Percentiles rank a stretch among this genome's conserved stretches.
phyloP scores from a whole-genome alignment of 805 yeast genomes.

The Starmera dryadoides region DNA sequence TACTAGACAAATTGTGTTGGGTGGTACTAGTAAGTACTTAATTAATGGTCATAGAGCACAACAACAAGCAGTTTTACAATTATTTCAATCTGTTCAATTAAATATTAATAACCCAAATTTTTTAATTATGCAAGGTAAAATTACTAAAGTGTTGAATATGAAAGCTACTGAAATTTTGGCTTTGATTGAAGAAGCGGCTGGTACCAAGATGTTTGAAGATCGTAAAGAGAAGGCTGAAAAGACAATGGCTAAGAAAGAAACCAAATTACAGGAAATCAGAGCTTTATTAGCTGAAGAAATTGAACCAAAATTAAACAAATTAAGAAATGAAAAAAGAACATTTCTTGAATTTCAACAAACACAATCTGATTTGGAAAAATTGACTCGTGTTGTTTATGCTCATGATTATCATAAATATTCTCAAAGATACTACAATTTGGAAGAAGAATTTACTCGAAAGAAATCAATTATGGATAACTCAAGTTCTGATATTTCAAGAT shows the following conservation, averaged over 20 bases:
- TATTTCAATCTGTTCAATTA: constrained; percentile 91
- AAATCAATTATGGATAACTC: constrained; percentile 33
- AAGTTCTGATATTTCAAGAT: constrained; percentile 35
- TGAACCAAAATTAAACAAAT: constrained; percentile 80
- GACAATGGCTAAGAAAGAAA: constrained; percentile 86
- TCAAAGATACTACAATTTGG: constrained; percentile 33
- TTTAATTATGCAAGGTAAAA: constrained; percentile 97
- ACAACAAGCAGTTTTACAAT: constrained; percentile 81
- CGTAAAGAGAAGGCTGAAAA: constrained; percentile 86
- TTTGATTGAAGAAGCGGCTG: constrained; percentile 96
- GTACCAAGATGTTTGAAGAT: constrained; percentile 92
- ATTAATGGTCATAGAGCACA: constrained; percentile 96
- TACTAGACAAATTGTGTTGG: constrained; percentile 84
- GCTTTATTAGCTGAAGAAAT: constrained; percentile 76
- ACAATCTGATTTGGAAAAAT: constrained; percentile 71
- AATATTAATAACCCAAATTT: constrained; percentile 97
- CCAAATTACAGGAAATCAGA: constrained; percentile 73
- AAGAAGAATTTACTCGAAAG: constrained; percentile 34
- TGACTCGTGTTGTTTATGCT: constrained; percentile 68
- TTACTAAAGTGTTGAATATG: constrained; percentile 96
- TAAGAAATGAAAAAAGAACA: constrained; percentile 73
- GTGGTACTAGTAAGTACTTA: constrained; percentile 86
- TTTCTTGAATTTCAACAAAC: constrained; percentile 83
- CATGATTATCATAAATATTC: constrained; percentile 52
- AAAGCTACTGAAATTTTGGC: constrained; percentile 85